Conservation (phyloP, 345 rosid genomes). For the Limnanthes douglasii region DNA sequence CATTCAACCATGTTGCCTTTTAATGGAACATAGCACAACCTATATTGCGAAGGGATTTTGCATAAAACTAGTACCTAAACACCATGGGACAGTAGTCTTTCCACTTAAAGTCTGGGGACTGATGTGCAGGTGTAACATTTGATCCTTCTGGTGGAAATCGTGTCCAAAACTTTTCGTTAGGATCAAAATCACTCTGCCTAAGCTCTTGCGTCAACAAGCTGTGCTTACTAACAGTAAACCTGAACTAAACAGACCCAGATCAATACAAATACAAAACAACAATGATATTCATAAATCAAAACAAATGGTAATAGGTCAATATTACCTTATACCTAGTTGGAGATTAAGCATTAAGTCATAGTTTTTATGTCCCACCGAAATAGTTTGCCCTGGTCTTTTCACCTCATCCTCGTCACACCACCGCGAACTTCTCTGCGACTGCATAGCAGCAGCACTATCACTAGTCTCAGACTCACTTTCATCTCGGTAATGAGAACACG, state of each 20-base stretch:
- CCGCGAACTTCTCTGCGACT: conserved; percentile 46
- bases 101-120: conserved; percentile 53
- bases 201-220: conserved; percentile 33
- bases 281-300: neutral
- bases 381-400: conserved; percentile 49
- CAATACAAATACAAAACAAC: neutral
- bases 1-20: neutral
- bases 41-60: neutral
- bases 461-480: conserved; percentile 20
- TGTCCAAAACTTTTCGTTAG: conserved; percentile 64
- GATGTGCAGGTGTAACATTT: conserved; percentile 58
- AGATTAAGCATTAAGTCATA: conserved; percentile 65
- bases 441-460: conserved; percentile 10
- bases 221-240: conserved; percentile 57
- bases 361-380: conserved; percentile 47
- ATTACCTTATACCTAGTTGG: conserved; percentile 57
- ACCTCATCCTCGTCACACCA: conserved; percentile 42
- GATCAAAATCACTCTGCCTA: conserved; percentile 55
- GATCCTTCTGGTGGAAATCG: conserved; percentile 74
- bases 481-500: conserved; percentile 25
- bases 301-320: neutral
- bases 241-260: conserved; percentile 6
- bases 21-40: conserved; percentile 11
- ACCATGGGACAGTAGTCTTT: conserved; percentile 77
- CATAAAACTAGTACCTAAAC: conserved; percentile 28